Evolutionary conservation across 176 grass and related monocot species (phyloP).

Genomic region (Ananas comosus): DNA sequence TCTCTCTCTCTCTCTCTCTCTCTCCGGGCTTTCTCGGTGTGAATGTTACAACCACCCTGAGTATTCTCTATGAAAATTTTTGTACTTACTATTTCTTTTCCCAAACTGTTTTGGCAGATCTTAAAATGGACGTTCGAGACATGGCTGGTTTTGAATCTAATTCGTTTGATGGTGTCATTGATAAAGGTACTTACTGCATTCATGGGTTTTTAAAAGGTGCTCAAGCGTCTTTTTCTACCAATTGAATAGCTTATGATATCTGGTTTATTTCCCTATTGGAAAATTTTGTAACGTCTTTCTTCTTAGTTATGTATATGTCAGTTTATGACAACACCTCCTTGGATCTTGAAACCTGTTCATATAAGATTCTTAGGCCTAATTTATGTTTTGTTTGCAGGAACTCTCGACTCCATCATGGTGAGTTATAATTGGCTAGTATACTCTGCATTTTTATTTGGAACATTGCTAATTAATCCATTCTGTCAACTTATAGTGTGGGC

Average conservation of each 20-base stretch:
- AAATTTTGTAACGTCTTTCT: neutral
- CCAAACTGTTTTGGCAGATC: conserved; percentile 35
- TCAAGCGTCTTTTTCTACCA: too few relatives aligned
- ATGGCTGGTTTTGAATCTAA: conserved; percentile 57
- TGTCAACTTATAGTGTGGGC: conserved; percentile 64
- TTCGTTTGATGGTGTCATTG: conserved; percentile 87
- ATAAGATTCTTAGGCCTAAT: conserved; percentile 4
- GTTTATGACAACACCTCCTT: neutral
- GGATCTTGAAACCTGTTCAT: neutral
- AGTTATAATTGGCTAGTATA: conserved; percentile 35
- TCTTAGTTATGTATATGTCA: neutral
- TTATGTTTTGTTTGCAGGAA: conserved; percentile 59
- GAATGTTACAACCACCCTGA: neutral
- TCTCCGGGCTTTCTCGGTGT: neutral
- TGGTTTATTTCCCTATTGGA: neutral
- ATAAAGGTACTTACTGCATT: conserved; percentile 56
- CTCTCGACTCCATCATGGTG: conserved; percentile 94
- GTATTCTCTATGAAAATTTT: neutral
- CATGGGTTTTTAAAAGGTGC: neutral
- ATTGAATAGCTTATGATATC: neutral
- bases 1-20: neutral
- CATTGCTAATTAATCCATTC: neutral
- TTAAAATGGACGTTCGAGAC: conserved; percentile 83
- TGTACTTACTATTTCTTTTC: conserved; percentile 12
- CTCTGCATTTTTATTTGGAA: neutral